Conservation (phyloP, 78 protist species). For the Speleostelium caveatum region DNA sequence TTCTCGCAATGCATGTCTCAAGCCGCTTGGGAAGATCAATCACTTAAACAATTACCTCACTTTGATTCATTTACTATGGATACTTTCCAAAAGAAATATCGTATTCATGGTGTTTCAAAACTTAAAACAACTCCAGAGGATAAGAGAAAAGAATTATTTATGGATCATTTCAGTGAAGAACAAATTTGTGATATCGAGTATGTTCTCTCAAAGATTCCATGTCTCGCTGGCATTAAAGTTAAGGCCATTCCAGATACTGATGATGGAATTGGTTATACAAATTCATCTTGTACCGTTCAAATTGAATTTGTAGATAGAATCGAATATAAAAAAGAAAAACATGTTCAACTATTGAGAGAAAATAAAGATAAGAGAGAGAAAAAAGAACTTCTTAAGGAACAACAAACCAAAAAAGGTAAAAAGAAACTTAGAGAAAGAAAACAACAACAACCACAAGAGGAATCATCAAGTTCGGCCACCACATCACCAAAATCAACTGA, state of each 20-base stretch:
- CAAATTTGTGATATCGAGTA: constrained; percentile 37
- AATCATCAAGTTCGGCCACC: background rate
- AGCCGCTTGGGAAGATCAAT: constrained; percentile 75
- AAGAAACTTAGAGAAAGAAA: background rate
- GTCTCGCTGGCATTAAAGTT: constrained; percentile 15
- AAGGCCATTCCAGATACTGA: background rate
- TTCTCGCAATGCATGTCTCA: constrained; percentile 54
- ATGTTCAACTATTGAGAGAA: background rate
- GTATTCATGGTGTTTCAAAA: constrained; percentile 13
- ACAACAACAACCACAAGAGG: background rate
- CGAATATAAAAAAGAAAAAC: constrained; percentile 16
- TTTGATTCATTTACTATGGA: constrained; percentile 5
- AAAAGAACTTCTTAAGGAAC: background rate
- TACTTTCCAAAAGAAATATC: background rate
- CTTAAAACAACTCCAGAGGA: constrained; percentile 15
- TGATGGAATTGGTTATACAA: constrained; percentile 1
- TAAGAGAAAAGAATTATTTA: constrained; percentile 23
- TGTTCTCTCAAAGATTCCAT: constrained; percentile 48
- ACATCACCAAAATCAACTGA: background rate
- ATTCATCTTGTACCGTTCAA: constrained; percentile 15
- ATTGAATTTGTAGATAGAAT: constrained; percentile 40
- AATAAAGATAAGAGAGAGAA: background rate
- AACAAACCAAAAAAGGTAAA: background rate
- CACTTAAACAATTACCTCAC: constrained; percentile 60
- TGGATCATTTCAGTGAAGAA: background rate